Base-by-base conservation (phyloP, 371 early-diverging fungal genomes). In the Syncephalastrum racemosum region DNA sequence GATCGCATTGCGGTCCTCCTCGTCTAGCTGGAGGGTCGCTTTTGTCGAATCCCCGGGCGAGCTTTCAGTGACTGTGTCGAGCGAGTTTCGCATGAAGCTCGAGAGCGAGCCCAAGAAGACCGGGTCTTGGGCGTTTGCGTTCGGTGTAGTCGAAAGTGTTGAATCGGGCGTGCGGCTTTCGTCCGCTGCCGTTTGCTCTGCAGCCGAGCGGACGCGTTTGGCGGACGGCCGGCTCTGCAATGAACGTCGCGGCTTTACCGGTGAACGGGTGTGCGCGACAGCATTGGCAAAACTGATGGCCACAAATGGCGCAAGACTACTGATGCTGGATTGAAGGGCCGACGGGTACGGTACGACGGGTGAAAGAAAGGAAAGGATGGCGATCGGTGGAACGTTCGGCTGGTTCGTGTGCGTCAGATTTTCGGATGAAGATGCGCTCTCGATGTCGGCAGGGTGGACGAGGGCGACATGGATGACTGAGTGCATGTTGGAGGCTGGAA, bases 381-480 rank as follows among this genome's bases (percentile, higher is more conserved):
- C 86, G 15, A 84, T 71, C 1, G 86, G 84, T 46, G 80, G 67
- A 15, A 31, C 36, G 10, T 31, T 31, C 6, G 77, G 77, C 8
- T 69, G 59, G 15, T 18, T 55, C 15, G 49, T 7, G 46, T 16
- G 46, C 5, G 23, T 23, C 7, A n/a, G 23, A 48, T 46, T 25
- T 22, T 23, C 16, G 36, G 62, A 25, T 39, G 50, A 44, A 19
- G 47, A 49, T 51, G 19, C 49, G 59, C 22, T 60, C 51, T 67
- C 59, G 46, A 50, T 60, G 54, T 67, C 58, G 43, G 62, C 60
- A 42, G 67, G 65, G 19, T 69, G 81, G 58, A 70, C 76, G 53
- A 78, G 66, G 19, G 86, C 84, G 43, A 86, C 61, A 56, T 86
- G 86, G 48, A 86, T 73, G 43, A 86, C 57, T 3, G 86, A 84